Conservation (phyloP, 345 rosid species). For the Hibiscus tridactylites region DNA sequence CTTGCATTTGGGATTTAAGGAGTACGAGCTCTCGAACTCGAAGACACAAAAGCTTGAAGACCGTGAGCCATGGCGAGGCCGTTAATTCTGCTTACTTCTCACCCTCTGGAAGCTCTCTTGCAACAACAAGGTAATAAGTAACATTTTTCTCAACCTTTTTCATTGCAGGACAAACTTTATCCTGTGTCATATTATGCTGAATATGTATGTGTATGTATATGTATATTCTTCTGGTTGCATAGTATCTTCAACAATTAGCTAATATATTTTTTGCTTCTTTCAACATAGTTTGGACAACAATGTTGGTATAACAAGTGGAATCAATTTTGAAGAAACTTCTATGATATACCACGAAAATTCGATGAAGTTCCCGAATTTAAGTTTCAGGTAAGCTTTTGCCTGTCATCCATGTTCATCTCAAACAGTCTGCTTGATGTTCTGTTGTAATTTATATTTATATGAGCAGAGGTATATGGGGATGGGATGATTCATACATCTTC, state of each 20-base stretch:
- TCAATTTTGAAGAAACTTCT: too few relatives aligned
- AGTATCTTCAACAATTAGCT: neutral
- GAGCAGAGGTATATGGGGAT: slow-evolving; percentile 81
- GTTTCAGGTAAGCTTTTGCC: slow-evolving; percentile 46
- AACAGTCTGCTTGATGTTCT: neutral
- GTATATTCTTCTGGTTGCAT: neutral
- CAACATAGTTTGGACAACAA: slow-evolving; percentile 47
- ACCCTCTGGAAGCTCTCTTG: slow-evolving; percentile 64
- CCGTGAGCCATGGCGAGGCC: slow-evolving; percentile 39
- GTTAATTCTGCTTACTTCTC: slow-evolving; percentile 89
- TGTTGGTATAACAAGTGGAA: neutral
- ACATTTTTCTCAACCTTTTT: neutral
- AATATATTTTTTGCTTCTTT: neutral
- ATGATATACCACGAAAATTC: too few relatives aligned
- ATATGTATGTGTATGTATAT: neutral
- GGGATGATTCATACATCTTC: slow-evolving; percentile 76
- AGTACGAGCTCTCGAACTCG: slow-evolving; percentile 24
- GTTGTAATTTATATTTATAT: neutral
- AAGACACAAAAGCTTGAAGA: slow-evolving; percentile 32
- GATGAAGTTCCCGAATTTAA: too few relatives aligned
- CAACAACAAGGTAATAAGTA: slow-evolving; percentile 44
- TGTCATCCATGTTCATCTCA: neutral
- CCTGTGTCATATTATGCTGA: neutral
- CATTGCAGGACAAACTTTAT: too few relatives aligned
- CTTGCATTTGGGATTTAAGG: slow-evolving; percentile 84